Evolutionary conservation across 352 stramenopile genomes (phyloP).

Genomic region (Pythium brassicae): DNA sequence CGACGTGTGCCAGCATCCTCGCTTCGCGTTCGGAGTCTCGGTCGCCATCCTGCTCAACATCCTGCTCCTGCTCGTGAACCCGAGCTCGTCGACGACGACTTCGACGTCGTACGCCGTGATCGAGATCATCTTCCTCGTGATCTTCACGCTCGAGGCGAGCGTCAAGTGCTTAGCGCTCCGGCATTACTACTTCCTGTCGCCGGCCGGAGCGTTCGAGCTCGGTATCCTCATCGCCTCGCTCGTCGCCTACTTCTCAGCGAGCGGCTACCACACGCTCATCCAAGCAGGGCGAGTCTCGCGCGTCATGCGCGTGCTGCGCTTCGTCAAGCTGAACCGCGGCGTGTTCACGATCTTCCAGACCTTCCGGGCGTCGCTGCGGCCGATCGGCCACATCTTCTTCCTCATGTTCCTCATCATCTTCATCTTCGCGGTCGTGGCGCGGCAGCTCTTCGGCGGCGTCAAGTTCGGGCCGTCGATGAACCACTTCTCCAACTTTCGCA

Average conservation of each 20-base stretch:
- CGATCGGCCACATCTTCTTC: slow-evolving; percentile 76
- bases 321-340: slow-evolving; percentile 65
- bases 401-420: slow-evolving; percentile 82
- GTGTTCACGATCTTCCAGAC: slow-evolving; percentile 79
- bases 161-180: slow-evolving; percentile 59
- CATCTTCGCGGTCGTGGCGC: slow-evolving; percentile 72
- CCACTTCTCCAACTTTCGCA: slow-evolving; percentile 68
- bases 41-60: slow-evolving; percentile 73
- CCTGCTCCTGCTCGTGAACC: slow-evolving; percentile 59
- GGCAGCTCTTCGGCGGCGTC: slow-evolving; percentile 69
- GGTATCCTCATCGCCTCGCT: slow-evolving; percentile 58
- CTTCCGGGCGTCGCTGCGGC: slow-evolving; percentile 58
- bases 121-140: slow-evolving; percentile 61
- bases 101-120: slow-evolving; percentile 46
- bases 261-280: slow-evolving; percentile 61
- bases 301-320: slow-evolving; percentile 72
- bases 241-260: slow-evolving; percentile 56
- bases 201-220: slow-evolving; percentile 58
- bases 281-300: slow-evolving; percentile 69
- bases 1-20: slow-evolving; percentile 55
- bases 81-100: slow-evolving; percentile 18
- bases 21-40: slow-evolving; percentile 46
- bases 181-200: slow-evolving; percentile 56
- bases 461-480: slow-evolving; percentile 56
- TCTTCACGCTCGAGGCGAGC: slow-evolving; percentile 53